These are phyloP conservation scores for Phoma sp. DNA, from an alignment of 2,329 filamentous ascomycete genomes.

Conservation along the genomic window DNA sequence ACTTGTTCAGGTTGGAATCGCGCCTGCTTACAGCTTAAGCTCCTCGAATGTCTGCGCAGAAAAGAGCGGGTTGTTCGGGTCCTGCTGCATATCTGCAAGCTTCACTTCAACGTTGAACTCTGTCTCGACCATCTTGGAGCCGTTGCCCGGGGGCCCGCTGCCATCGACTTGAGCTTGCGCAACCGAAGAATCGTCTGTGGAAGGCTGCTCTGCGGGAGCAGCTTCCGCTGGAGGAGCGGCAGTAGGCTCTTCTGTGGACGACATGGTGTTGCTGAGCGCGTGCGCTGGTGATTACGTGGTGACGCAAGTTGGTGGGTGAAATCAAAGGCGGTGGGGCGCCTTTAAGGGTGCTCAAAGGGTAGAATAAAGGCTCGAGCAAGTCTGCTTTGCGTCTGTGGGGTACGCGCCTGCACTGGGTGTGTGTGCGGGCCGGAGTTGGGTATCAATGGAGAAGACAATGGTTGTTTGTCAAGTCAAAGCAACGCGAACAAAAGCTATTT, in stretches of 20 bases:
- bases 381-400: not conserved
- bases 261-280: slow-evolving; percentile 12
- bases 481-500: slow-evolving; percentile 20
- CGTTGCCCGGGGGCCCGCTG: slow-evolving; percentile 48
- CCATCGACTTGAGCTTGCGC: slow-evolving; percentile 54
- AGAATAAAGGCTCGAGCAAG: not conserved
- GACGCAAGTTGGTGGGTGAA: slow-evolving; percentile 7
- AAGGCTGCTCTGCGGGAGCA: slow-evolving; percentile 5
- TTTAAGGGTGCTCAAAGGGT: not conserved
- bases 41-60: slow-evolving; percentile 86
- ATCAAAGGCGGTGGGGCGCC: slow-evolving; percentile 5
- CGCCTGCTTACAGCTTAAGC: slow-evolving; percentile 72
- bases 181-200: slow-evolving; percentile 17
- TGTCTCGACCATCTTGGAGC: slow-evolving; percentile 65
- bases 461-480: slow-evolving; percentile 20
- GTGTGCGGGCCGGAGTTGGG: not conserved
- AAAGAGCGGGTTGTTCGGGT: slow-evolving; percentile 84
- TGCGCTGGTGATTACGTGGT: slow-evolving; percentile 2
- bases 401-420: not conserved
- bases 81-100: slow-evolving; percentile 84
- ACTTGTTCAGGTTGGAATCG: not conserved
- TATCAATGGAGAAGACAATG: slow-evolving; percentile 5
- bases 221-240: slow-evolving; percentile 10
- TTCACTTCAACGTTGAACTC: slow-evolving; percentile 92
- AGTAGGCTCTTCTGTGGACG: slow-evolving; percentile 23